These are phyloP conservation scores for Prototheca wickerhamii DNA, from an alignment of 163 green algal species.

Conservation along the genomic window DNA sequence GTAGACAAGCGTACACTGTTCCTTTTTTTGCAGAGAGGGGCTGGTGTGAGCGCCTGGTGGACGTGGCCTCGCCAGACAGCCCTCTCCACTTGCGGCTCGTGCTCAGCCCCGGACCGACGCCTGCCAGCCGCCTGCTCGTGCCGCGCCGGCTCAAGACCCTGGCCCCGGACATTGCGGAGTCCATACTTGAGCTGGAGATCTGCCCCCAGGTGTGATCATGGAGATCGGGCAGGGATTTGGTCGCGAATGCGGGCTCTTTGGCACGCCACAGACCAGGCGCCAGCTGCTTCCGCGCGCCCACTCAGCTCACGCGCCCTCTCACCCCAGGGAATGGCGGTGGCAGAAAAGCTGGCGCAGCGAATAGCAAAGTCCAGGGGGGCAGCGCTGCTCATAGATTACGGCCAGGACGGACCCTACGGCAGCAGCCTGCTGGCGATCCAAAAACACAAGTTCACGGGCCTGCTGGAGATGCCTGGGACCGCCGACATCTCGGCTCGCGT, in stretches of 20 bases:
- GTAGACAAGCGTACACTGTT: neutral
- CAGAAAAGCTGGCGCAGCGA: constrained; percentile 55
- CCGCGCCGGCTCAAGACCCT: constrained; percentile 50
- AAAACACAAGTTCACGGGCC: constrained; percentile 65
- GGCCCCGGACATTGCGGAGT: neutral
- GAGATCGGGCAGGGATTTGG: neutral
- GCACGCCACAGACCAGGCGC: neutral
- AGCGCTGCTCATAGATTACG: constrained; percentile 94
- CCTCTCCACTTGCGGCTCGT: constrained; percentile 71
- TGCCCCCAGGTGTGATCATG: constrained; percentile 30
- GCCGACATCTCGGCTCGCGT: constrained; percentile 86
- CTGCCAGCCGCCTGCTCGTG: constrained; percentile 62
- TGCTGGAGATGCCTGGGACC: constrained; percentile 66
- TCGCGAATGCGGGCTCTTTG: neutral
- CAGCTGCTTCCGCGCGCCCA: neutral
- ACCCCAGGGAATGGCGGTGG: constrained; percentile 50
- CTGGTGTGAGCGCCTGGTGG: constrained; percentile 83
- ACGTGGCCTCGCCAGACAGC: constrained; percentile 38
- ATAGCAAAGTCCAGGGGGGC: constrained; percentile 64
- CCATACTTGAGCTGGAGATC: constrained; percentile 40
- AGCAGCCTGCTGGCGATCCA: constrained; percentile 77
- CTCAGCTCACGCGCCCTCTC: neutral
- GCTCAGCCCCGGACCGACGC: constrained; percentile 67
- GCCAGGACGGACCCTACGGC: constrained; percentile 57
- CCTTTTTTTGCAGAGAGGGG: constrained; percentile 17